Base-by-base conservation (phyloP, 208 protist genomes). In the Acanthamoeba lugdunensis region DNA sequence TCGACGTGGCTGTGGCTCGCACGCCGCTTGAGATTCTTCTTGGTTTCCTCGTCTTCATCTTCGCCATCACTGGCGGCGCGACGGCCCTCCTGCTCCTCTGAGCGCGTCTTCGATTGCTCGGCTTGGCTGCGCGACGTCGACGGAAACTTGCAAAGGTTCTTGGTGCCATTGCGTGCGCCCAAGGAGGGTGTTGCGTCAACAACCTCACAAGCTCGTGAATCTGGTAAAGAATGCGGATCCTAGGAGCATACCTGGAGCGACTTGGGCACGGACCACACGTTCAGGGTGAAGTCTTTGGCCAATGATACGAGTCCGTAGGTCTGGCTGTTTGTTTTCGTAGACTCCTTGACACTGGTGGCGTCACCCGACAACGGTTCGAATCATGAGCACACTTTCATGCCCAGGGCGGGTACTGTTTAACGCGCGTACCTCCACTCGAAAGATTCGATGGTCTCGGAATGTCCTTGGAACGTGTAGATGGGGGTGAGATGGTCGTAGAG, bases 91-190 rank as follows among this genome's bases (percentile, higher is more conserved):
- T 30, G 25, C 7, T 69, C 61, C 7, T 30, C 61, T 23, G 54
- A 23, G 13, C 6, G 54, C 13, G 61, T 79, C 33, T 37, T 79
- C n/a, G 71, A 23, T 13, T 9, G 30, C 71, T 5, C 33, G 8
- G 33, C 14, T 14, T 41, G 67, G 13, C 67, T 37, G 67, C 67
- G 23, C 67, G 7, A 14, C 25, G 25, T 75, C 13, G 67, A 75
- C n/a, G 71, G 71, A 45, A 79, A 79, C 71, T 79, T 79, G 30
- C 71, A 79, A 7, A 79, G 28, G 41, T 79, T 30, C 71, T 75
- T 6, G 13, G 0, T n/a, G 21, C 23, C 30, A 13, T 0, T 1
- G 11, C 8, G 23, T 23, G 67, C 2, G 11, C 13, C 48, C 48
- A 50, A 50, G 11, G 48, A 75, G 25, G 25, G 63, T 71, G 63